phyloP scores from a whole-genome alignment of 2,329 filamentous ascomycete genomes.

The Alternaria hordeiaustralica region DNA sequence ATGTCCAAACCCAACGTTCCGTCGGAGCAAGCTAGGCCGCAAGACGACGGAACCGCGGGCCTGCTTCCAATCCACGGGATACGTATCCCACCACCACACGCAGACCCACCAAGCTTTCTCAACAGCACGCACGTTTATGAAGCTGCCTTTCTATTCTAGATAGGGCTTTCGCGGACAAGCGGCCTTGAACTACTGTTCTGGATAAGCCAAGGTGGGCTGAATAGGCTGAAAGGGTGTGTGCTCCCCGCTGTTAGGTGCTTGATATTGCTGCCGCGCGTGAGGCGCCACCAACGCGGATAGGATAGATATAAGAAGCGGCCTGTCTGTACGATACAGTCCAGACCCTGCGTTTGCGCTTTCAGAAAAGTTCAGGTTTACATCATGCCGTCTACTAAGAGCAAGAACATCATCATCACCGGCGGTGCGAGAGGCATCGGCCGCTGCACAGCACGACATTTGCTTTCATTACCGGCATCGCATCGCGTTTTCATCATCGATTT shows the following conservation, averaged over 20 bases:
- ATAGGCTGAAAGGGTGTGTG: constrained; percentile 19
- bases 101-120: not conserved
- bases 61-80: constrained; percentile 7
- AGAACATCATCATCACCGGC: constrained; percentile 48
- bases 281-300: constrained; percentile 1
- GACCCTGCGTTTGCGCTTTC: not conserved
- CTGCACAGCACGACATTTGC: constrained; percentile 51
- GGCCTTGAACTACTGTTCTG: not conserved
- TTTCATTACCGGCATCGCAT: constrained; percentile 45
- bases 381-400: constrained; percentile 28
- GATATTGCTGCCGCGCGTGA: constrained; percentile 12
- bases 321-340: not conserved
- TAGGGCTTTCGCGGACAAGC: not conserved
- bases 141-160: not conserved
- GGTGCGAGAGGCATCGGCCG: constrained; percentile 55
- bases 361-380: not conserved
- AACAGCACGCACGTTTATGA: not conserved
- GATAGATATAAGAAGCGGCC: not conserved
- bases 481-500: constrained; percentile 54
- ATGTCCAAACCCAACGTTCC: not conserved
- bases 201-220: constrained; percentile 9
- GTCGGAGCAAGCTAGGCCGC: not conserved
- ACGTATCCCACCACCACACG: not conserved
- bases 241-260: not conserved
- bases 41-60: constrained; percentile 11